Evolutionary conservation across 2,329 filamentous ascomycete genomes (phyloP).

Genomic region (Ceratocystis papillata): DNA sequence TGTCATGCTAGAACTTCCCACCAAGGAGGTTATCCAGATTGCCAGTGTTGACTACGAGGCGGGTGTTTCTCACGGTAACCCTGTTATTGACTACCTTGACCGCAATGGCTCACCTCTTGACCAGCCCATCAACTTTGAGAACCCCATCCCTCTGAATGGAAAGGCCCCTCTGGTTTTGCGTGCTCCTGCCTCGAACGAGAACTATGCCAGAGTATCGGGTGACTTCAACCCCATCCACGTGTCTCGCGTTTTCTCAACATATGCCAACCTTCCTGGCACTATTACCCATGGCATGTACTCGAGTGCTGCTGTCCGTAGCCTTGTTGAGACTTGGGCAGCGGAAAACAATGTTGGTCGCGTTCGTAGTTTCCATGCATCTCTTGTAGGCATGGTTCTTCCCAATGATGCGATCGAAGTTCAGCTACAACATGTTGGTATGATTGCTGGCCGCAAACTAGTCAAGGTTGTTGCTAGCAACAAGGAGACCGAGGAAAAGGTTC

Average conservation of each 20-base stretch:
- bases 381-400: constrained; percentile 97
- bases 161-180: constrained; percentile 80
- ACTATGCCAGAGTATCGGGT: constrained; percentile 91
- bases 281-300: constrained; percentile 99
- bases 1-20: constrained; percentile 85
- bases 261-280: constrained; percentile 88
- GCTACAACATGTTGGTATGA: constrained; percentile 94
- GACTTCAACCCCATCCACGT: constrained; percentile 99
- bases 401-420: constrained; percentile 93
- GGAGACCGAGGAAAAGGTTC: constrained; percentile 91
- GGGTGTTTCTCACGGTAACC: constrained; percentile 84
- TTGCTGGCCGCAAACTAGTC: constrained; percentile 96
- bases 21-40: constrained; percentile 94
- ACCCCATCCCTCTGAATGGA: constrained; percentile 87
- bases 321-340: constrained; percentile 97
- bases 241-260: constrained; percentile 88
- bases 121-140: constrained; percentile 94
- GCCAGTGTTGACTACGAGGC: constrained; percentile 95
- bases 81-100: constrained; percentile 90
- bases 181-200: constrained; percentile 92
- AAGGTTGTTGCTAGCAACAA: constrained; percentile 95
- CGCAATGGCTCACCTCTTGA: constrained; percentile 86
- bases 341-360: constrained; percentile 98
- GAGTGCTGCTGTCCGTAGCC: constrained; percentile 84
- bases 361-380: constrained; percentile 87